phyloP scores from a whole-genome alignment of 2,329 filamentous ascomycete species.

The Neonectria neomacrospora region DNA sequence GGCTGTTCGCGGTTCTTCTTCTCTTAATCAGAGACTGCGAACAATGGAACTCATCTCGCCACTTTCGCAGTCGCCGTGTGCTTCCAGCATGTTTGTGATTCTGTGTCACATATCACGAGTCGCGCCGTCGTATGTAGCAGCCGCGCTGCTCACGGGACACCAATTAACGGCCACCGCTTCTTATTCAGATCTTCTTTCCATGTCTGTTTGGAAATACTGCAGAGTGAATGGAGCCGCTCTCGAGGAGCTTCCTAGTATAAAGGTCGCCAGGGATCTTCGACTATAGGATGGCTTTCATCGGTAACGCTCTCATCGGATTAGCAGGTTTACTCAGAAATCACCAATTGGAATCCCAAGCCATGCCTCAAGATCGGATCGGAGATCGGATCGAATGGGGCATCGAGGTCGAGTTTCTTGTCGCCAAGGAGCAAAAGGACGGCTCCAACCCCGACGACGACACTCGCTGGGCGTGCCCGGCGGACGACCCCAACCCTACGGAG shows the following conservation, averaged over 20 bases:
- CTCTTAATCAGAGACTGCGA: too few species aligned
- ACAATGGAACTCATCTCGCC: neutral
- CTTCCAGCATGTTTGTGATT: neutral
- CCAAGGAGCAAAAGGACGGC: slow-evolving; percentile 25
- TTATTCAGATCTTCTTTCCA: neutral
- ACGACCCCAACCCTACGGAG: slow-evolving; percentile 20
- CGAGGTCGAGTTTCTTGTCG: slow-evolving; percentile 42
- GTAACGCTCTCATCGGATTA: neutral
- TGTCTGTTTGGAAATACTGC: neutral
- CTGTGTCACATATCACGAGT: slow-evolving; percentile 18
- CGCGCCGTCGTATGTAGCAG: slow-evolving; percentile 4
- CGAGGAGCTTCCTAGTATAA: neutral
- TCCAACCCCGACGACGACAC: neutral
- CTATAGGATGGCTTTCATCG: neutral
- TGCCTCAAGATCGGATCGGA: neutral
- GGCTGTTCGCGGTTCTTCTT: neutral
- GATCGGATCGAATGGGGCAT: slow-evolving; percentile 32
- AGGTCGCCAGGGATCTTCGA: neutral
- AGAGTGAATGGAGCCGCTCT: neutral
- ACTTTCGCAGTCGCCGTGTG: neutral
- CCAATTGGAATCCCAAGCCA: neutral
- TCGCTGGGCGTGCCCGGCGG: slow-evolving; percentile 36
- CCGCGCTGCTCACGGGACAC: slow-evolving; percentile 1
- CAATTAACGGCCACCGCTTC: neutral
- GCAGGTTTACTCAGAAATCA: neutral